A percentile compares a stretch with the other conserved stretches of the same genome.
Evolutionary conservation across 2,329 filamentous ascomycete genomes (phyloP).

Genomic region (Penicillium digitatum): DNA sequence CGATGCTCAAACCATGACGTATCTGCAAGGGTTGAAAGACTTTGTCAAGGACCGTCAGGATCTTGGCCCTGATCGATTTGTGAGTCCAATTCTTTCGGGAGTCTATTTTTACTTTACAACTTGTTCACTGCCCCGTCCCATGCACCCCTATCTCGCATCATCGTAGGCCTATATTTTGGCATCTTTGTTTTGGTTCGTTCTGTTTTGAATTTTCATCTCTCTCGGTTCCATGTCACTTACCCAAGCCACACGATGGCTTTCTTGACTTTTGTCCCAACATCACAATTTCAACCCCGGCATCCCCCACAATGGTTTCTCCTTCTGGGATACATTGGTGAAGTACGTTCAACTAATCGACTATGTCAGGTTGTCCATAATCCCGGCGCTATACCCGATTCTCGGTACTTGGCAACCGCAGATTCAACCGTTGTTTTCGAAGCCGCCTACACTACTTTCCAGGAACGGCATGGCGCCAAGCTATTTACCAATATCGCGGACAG

Average conservation of each 20-base stretch:
- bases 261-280: background rate
- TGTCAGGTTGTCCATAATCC: constrained; percentile 46
- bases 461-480: constrained; percentile 30
- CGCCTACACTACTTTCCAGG: constrained; percentile 38
- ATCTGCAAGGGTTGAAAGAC: constrained; percentile 33
- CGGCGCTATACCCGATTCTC: constrained; percentile 42
- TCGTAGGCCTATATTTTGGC: background rate
- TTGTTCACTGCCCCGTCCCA: background rate
- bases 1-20: constrained; percentile 28
- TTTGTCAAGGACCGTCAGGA: constrained; percentile 31
- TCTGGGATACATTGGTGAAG: constrained; percentile 5
- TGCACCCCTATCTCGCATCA: constrained; percentile 4
- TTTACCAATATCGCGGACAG: constrained; percentile 33
- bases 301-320: background rate
- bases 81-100: constrained; percentile 26
- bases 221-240: background rate
- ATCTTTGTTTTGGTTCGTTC: constrained; percentile 1
- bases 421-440: constrained; percentile 48
- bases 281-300: background rate
- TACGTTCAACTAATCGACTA: constrained; percentile 12
- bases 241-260: background rate
- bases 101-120: background rate
- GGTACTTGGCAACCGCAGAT: constrained; percentile 43
- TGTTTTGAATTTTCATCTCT: background rate
- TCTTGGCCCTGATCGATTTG: constrained; percentile 37